Percentiles rank a stretch among this genome's conserved stretches.
Evolutionary conservation across 257 asterid species (phyloP).

Genomic region (Nicotiana benthamiana): DNA sequence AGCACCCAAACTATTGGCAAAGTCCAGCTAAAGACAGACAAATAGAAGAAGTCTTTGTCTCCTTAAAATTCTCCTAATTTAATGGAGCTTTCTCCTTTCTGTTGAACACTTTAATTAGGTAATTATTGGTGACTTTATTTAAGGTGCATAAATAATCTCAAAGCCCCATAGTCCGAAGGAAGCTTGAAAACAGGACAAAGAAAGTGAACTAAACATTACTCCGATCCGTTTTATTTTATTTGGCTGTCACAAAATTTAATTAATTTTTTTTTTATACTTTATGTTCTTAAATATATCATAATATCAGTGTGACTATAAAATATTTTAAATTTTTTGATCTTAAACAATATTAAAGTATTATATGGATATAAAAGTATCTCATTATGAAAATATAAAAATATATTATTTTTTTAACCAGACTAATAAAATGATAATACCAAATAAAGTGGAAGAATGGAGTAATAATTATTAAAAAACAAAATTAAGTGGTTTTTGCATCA

Average conservation of each 20-base stretch:
- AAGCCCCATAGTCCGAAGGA: background rate
- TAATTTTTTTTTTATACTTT: no score
- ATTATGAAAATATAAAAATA: no score
- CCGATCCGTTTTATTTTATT: no score
- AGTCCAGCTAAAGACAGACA: background rate
- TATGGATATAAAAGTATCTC: no score
- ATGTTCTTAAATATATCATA: no score
- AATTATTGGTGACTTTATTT: background rate
- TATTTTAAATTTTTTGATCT: no score
- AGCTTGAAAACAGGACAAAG: background rate
- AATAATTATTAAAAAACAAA: background rate
- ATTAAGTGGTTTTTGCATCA: background rate
- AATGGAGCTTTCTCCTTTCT: background rate
- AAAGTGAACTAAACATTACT: background rate
- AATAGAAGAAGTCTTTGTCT: background rate
- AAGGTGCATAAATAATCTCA: background rate
- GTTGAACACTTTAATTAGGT: background rate
- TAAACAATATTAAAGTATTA: no score
- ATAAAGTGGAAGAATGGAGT: no score
- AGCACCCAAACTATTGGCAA: background rate
- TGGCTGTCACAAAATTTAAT: no score
- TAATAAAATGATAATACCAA: no score
- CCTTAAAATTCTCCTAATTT: background rate
- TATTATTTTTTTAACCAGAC: no score
- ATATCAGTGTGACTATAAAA: no score